Evolutionary conservation across 2,329 filamentous ascomycete genomes (phyloP), one percentile per base, ranked within the genome.

Genomic region (Fusarium sp.): DNA sequence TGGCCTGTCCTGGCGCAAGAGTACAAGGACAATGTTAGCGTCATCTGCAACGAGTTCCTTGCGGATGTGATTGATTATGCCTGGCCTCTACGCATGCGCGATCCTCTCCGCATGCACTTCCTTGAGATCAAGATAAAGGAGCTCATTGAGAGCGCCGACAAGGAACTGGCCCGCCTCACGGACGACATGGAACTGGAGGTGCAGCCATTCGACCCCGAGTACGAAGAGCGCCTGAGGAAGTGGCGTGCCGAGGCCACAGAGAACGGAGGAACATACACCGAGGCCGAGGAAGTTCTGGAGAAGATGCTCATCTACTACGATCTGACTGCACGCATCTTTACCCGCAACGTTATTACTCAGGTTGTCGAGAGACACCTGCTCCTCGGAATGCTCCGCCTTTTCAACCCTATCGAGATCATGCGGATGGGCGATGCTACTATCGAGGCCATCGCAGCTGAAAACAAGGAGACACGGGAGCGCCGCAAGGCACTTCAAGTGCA

Each of bases 241-340:
- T 88, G 87, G 87, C 85, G 87, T 7, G 80, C 81, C 0, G 80
- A 84, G 8, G 79, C 82, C 1, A 84, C 83, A 0, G 80, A 84
- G 69, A 83, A 87, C 8, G 86, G 85, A 0, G 85, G 83, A 30
- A 83, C 82, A 0, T 88, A 87, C 73, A 85, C 84, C 3, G 87
- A 88, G 67, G 87, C 87, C 0, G 86, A 88, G 68, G 87, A 88
- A 77, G 87, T 88, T 0, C 75, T 88, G 30, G 87, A 88, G 78
- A 88, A 88, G 82, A 88, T 88, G 87, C 81, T 88, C 62, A 88
- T 88, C 70, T 88, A 87, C 81, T 88, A 88, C 71, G 87, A 88
- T 43, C 83, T 88, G 10, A 87, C 87, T 3, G 85, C 86, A 8
- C 86, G 87, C 76, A 86, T 85, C 58, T 88, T 88, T 68, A 88